Percentiles rank a stretch among this genome's conserved stretches.
Conservation (phyloP, 164 flowering plant species). For the Malania oleifera region DNA sequence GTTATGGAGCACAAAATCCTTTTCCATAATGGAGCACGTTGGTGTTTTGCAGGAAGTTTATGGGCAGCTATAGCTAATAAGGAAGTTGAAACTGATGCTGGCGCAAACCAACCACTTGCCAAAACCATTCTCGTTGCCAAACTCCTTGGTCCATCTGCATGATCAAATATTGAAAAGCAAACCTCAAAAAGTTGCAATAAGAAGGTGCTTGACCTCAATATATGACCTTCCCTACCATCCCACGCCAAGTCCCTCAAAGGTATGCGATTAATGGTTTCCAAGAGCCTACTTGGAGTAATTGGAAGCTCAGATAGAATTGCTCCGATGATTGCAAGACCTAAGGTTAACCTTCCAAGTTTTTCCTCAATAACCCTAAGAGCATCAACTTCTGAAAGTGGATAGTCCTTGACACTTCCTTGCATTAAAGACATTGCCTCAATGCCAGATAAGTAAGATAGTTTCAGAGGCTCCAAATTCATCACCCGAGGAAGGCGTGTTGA, state of each 20-base stretch:
- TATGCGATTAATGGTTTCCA: conserved; percentile 79
- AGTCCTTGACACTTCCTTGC: conserved; percentile 60
- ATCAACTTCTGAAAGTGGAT: conserved; percentile 62
- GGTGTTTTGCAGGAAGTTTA: conserved; percentile 54
- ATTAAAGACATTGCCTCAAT: conserved; percentile 85
- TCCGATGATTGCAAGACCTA: conserved; percentile 80
- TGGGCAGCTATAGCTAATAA: conserved; percentile 65
- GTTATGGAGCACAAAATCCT: conserved; percentile 43
- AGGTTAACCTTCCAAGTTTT: conserved; percentile 73
- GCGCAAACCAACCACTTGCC: conserved; percentile 93
- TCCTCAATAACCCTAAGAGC: conserved; percentile 75
- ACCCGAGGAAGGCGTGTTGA: conserved; percentile 75
- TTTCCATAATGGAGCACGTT: conserved; percentile 41
- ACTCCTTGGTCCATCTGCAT: conserved; percentile 84
- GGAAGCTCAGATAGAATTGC: conserved; percentile 88
- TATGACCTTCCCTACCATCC: conserved; percentile 47
- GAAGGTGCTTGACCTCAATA: conserved; percentile 53
- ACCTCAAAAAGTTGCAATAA: conserved; percentile 84
- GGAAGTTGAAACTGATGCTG: conserved; percentile 59
- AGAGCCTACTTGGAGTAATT: conserved; percentile 71
- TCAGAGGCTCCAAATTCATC: conserved; percentile 82
- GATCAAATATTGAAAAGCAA: conserved; percentile 93
- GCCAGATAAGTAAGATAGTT: conserved; percentile 80
- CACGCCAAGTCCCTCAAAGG: conserved; percentile 56
- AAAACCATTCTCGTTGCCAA: conserved; percentile 85